These are phyloP conservation scores for Aspergillus olivimuriae DNA, from an alignment of 495 filamentous ascomycete genomes.

Conservation along the genomic window DNA sequence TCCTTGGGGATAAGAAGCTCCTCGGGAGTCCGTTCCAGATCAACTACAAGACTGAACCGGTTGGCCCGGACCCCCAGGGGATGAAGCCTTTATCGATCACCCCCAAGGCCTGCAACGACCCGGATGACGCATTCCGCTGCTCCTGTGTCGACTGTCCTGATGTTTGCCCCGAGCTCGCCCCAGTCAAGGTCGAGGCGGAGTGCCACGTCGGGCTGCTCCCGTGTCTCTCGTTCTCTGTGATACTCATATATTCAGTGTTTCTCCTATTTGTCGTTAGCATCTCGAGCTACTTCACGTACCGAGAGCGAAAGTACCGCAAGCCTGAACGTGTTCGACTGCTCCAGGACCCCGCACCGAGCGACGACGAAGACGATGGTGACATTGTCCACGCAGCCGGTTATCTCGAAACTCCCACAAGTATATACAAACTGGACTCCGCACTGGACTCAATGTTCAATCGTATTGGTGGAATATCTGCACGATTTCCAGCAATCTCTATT, in stretches of 20 bases:
- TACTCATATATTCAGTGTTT: slow-evolving; percentile 75
- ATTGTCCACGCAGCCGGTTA: slow-evolving; percentile 65
- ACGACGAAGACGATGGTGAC: slow-evolving; percentile 81
- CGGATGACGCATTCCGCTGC: slow-evolving; percentile 78
- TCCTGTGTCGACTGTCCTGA: slow-evolving; percentile 88
- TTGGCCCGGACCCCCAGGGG: slow-evolving; percentile 39
- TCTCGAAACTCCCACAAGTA: slow-evolving; percentile 57
- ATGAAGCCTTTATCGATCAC: slow-evolving; percentile 62
- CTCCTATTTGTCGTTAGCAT: slow-evolving; percentile 61
- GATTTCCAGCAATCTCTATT: slow-evolving; percentile 81
- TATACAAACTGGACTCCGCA: slow-evolving; percentile 72
- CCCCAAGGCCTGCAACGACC: slow-evolving; percentile 81
- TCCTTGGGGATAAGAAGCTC: slow-evolving; percentile 86
- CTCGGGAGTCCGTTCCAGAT: slow-evolving; percentile 94
- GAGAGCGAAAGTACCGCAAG: slow-evolving; percentile 61
- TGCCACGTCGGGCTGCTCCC: slow-evolving; percentile 84
- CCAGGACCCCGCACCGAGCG: slow-evolving; percentile 73
- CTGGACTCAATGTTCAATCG: slow-evolving; percentile 73
- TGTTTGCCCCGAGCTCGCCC: slow-evolving; percentile 74
- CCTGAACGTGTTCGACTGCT: slow-evolving; percentile 79
- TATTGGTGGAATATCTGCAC: slow-evolving; percentile 76
- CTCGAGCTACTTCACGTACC: slow-evolving; percentile 67
- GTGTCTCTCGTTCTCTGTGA: slow-evolving; percentile 86
- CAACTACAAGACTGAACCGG: slow-evolving; percentile 67
- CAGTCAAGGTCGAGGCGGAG: slow-evolving; percentile 54